These are phyloP conservation scores for Ophiocordyceps camponoti-leonardi DNA, from an alignment of 2,329 filamentous ascomycete genomes.

Conservation along the genomic window DNA sequence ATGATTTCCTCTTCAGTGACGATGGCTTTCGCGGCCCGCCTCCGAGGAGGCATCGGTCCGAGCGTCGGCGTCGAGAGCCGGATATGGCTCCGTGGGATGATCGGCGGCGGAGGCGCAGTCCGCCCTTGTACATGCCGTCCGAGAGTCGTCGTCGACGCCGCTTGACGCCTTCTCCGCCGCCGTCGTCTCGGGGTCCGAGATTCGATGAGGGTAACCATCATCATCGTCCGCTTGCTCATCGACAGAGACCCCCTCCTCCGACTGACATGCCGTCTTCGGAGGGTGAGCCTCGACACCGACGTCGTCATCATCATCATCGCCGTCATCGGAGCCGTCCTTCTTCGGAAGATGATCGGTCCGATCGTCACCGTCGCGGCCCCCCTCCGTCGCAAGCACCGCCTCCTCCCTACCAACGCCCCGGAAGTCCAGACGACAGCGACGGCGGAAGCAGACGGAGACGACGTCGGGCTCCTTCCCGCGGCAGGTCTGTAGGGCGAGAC, in stretches of 20 bases:
- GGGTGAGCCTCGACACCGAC: not conserved
- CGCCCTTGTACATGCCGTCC: not conserved
- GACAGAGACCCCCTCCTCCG: not conserved
- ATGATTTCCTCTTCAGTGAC: no score
- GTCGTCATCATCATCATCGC: not conserved
- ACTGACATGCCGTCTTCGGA: no score
- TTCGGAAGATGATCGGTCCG: not conserved
- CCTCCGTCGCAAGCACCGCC: conserved; percentile 6
- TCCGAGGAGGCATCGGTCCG: no score
- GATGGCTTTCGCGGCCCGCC: no score
- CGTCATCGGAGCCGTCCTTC: not conserved
- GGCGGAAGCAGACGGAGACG: conserved; percentile 3
- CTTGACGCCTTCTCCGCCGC: not conserved
- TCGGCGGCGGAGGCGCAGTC: not conserved
- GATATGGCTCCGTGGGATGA: not conserved
- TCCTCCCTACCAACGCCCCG: conserved; percentile 1
- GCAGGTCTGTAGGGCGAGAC: conserved; percentile 5
- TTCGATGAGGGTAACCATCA: not conserved
- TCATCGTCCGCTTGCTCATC: not conserved
- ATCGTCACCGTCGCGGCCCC: conserved; percentile 3
- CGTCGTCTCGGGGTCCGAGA: not conserved
- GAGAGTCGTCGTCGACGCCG: not conserved
- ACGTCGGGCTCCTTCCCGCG: conserved; percentile 9
- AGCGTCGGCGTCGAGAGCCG: not conserved
- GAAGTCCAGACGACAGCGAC: conserved; percentile 6